Evolutionary conservation across 2,329 filamentous ascomycete genomes (phyloP).

Genomic region (Xylaria sp.): DNA sequence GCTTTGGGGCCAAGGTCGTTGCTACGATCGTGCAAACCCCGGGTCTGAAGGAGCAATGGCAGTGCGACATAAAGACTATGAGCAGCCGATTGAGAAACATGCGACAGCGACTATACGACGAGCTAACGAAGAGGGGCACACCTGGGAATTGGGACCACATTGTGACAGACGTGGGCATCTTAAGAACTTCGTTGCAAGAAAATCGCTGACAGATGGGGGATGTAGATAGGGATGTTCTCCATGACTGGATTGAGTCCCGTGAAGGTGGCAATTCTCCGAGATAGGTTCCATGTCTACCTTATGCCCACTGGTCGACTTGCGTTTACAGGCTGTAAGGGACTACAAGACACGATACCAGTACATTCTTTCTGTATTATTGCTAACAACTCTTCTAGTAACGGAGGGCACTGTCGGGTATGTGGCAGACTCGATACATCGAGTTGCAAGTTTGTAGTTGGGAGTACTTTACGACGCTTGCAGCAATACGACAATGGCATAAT

Average conservation of each 20-base stretch:
- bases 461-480: neutral
- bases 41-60: conserved; percentile 47
- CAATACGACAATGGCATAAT: neutral
- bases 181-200: neutral
- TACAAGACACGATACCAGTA: neutral
- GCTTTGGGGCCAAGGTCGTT: conserved; percentile 49
- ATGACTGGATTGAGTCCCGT: conserved; percentile 51
- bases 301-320: conserved; percentile 50
- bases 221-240: conserved; percentile 56
- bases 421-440: conserved; percentile 1
- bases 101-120: conserved; percentile 43
- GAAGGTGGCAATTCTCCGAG: conserved; percentile 48
- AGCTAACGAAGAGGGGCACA: conserved; percentile 43
- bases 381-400: neutral
- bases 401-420: conserved; percentile 5
- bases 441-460: neutral
- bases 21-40: conserved; percentile 44
- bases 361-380: neutral
- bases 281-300: conserved; percentile 53
- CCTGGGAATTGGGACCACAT: conserved; percentile 50
- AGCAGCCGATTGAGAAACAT: conserved; percentile 50
- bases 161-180: conserved; percentile 31
- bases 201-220: conserved; percentile 1
- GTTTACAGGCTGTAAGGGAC: conserved; percentile 48
- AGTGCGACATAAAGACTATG: conserved; percentile 51